Base-by-base conservation (phyloP, 1,284 basidiomycete species). In the Dichomitus squalens region DNA sequence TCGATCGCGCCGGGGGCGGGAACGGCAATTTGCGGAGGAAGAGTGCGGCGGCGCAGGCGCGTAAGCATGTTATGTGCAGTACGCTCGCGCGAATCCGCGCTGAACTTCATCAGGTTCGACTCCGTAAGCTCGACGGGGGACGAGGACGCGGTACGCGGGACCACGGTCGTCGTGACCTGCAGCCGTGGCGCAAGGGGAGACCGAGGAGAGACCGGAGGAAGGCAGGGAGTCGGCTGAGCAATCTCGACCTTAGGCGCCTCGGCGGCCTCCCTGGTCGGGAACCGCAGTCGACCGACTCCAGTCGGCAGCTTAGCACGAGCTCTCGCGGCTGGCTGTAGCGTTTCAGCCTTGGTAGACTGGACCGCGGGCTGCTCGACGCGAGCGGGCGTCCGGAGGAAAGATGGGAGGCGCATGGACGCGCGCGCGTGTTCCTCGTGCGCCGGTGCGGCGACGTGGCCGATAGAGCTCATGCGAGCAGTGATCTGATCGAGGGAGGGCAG, bases 401-500 rank as follows among this genome's bases (percentile, higher is more conserved):
- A 72, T 14, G 79, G 80, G 27, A 84, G 71, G 40, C 77, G 77
- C 49, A 69, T 72, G 50, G 66, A 64, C 27, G 56, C 58, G 43
- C 61, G 66, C 64, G 51, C 43, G 12, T 54, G 49, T 43, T 51
- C 56, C 51, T 68, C 64, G 29, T 56, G 65, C 41, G 63, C 65
- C 18, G 60, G 46, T 25, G 58, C 60, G 25, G 60, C 50, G 49
- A 65, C 61, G 51, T 68, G 70, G 27, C 66, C 69, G 59, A 75
- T 76, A 27, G 75, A 73, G 60, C 74, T 78, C 62, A 90, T 66
- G 58, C 80, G 86, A 48, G 87, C 84, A 36, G 84, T 83, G 63
- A 92, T 91, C 68, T 91, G 82, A 64, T 89, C 88, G 57, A 92
- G 80, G 16, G 89, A 90, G 12, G 89, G 88, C 34, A 85, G 64